Evolutionary conservation across 305 asterid species (phyloP).

Genomic region (Solanum hybrid): DNA sequence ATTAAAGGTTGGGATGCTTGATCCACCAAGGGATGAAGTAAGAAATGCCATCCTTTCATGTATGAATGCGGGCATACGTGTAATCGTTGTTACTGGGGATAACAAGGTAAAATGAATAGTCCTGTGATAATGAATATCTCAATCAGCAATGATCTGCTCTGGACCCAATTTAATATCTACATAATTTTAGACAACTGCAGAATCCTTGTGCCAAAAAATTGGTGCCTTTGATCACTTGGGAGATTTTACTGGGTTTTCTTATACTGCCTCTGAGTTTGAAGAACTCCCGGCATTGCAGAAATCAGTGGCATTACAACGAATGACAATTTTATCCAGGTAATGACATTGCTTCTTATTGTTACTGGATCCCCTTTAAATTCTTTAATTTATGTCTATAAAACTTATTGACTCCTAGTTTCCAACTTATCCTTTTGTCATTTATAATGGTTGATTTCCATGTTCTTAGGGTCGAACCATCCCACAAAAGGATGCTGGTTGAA

Average conservation of each 20-base stretch:
- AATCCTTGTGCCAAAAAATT: constrained; percentile 80
- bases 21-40: constrained; percentile 99
- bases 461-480: constrained; percentile 97
- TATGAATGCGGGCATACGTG: constrained; percentile 99
- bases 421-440: not conserved
- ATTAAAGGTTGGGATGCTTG: constrained; percentile 94
- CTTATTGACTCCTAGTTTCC: not conserved
- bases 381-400: not conserved
- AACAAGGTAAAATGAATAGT: constrained; percentile 55
- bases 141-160: not conserved
- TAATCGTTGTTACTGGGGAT: constrained; percentile 98
- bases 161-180: not conserved
- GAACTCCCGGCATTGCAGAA: constrained; percentile 80
- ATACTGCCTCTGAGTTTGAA: constrained; percentile 97
- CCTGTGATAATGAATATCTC: not conserved
- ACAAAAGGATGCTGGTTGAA: constrained; percentile 97
- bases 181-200: constrained; percentile 67
- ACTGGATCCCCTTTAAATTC: not conserved
- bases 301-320: constrained; percentile 78
- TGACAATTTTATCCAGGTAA: constrained; percentile 83
- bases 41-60: constrained; percentile 85
- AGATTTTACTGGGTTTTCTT: constrained; percentile 76
- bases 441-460: not conserved
- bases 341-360: not conserved
- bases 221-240: constrained; percentile 84